Evolutionary conservation across 1,139 yeast species (phyloP).

Genomic region (Nadsonia starkeyi-henricii): DNA sequence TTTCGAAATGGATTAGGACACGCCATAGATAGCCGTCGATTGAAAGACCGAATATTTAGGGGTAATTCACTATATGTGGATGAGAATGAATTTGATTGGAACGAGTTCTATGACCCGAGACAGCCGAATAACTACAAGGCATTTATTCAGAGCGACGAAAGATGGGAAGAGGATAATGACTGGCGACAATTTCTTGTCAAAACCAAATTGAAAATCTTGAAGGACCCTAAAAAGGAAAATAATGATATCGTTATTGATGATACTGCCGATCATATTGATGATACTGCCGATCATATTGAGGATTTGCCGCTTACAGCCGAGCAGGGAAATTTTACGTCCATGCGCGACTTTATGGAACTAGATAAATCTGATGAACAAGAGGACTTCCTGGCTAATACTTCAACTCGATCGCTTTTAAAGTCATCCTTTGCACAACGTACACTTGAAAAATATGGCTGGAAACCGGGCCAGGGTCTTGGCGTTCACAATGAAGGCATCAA

Average conservation of each 20-base stretch:
- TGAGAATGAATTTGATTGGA: background rate
- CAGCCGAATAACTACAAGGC: background rate
- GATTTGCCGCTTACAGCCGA: too few relatives aligned
- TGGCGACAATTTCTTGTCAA: background rate
- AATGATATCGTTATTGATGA: too few relatives aligned
- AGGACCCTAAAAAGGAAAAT: background rate
- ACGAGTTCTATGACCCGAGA: background rate
- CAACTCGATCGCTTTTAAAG: background rate
- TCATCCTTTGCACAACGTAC: background rate
- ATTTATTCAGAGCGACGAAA: background rate
- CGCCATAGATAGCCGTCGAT: too few relatives aligned
- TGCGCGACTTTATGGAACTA: too few relatives aligned
- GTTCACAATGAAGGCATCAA: background rate
- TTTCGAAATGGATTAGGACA: background rate
- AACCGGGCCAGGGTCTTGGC: background rate
- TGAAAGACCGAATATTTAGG: too few relatives aligned
- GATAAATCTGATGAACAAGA: too few relatives aligned
- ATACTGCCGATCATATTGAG: too few relatives aligned
- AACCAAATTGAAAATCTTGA: background rate
- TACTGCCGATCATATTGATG: too few relatives aligned
- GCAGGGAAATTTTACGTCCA: too few relatives aligned
- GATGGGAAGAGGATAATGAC: background rate
- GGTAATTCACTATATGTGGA: background rate
- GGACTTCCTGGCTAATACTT: too few relatives aligned
- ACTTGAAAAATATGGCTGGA: background rate